Evolutionary conservation across 1,284 basidiomycete species (phyloP), one percentile per base, ranked within the genome.

Genomic region (Veloporphyrellus conicus): DNA sequence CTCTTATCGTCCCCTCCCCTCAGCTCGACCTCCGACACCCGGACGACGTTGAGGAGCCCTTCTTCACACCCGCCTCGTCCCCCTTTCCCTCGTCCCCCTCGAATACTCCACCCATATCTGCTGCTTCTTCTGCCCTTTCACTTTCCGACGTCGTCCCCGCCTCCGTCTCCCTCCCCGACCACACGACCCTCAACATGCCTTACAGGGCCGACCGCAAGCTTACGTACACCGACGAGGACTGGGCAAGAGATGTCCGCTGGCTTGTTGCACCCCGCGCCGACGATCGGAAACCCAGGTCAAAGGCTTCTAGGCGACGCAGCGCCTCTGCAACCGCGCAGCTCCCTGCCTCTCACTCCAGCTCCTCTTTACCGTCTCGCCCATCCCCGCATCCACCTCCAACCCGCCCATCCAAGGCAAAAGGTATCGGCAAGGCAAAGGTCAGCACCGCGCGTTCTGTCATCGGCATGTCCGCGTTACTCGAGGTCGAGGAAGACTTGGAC

Each of bases 171-270:
- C 56, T 57, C 23, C 50, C 57, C 3, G 58, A 63, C 43, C 44
- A 53, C 45, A 12, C 41, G 19, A 27, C 42, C 35, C 34, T 53
- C 32, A 45, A 4, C 38, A 58, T 62, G 65, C 6, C 49, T 1
- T 46, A 42, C 28, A 41, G 15, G 15, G 25, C 48, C 38, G 48
- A 52, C 43, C 57, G 50, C 42, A 49, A 66, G 60, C 52, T 62
- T 52, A 64, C 70, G 48, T 71, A 72, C 50, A 73, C 73, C 4
- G 74, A 78, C 53, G 73, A 78, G 41, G 76, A 79, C 53, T 82
- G 79, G 79, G 74, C 79, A 12, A 78, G 74, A 57, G 82, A 85
- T 50, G 79, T 82, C 16, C 73, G 79, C 34, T 82, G 79, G 79
- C 74, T 84, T 27, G 74, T 74, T 10, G 65, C 73, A 8, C 68